Percentiles rank a stretch among this genome's conserved stretches.
Conservation (phyloP, 1,139 yeast genomes). For the Scheffersomyces lignicola region DNA sequence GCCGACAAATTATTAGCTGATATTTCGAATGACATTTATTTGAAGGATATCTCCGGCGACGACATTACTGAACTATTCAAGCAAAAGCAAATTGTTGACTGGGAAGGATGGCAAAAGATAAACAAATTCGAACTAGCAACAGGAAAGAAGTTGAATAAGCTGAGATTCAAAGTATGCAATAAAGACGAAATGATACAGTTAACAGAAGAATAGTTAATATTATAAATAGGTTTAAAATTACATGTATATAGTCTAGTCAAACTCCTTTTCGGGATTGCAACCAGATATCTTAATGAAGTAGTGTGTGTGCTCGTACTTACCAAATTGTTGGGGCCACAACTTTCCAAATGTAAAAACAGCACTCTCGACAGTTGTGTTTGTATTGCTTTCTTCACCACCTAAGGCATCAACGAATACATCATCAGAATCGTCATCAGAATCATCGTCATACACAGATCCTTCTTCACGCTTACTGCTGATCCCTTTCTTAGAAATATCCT, state of each 20-base stretch:
- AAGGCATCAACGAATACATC: slow-evolving; percentile 3
- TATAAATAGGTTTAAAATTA: neutral
- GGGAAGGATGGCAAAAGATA: slow-evolving; percentile 75
- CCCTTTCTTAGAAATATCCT: slow-evolving; percentile 30
- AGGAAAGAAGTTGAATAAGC: slow-evolving; percentile 52
- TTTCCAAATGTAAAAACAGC: slow-evolving; percentile 7
- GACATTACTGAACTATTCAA: slow-evolving; percentile 20
- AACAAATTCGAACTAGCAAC: slow-evolving; percentile 51
- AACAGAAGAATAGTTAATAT: slow-evolving; percentile 15
- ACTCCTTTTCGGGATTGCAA: slow-evolving; percentile 20
- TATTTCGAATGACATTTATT: slow-evolving; percentile 34
- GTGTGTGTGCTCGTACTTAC: slow-evolving; percentile 34
- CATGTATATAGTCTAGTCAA: slow-evolving; percentile 1
- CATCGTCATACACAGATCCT: too few species aligned
- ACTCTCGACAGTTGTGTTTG: neutral
- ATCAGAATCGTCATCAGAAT: slow-evolving; percentile 4
- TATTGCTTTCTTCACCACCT: slow-evolving; percentile 1
- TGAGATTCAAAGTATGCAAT: slow-evolving; percentile 57
- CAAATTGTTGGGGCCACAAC: slow-evolving; percentile 25
- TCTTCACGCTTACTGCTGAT: slow-evolving; percentile 3
- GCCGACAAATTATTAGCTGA: slow-evolving; percentile 67
- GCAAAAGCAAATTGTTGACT: slow-evolving; percentile 39
- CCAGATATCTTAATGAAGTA: slow-evolving; percentile 36
- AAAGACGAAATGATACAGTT: slow-evolving; percentile 50
- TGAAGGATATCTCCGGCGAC: slow-evolving; percentile 11